Conservation (phyloP, 2,329 filamentous ascomycete species). For the Fusarium sp. region DNA sequence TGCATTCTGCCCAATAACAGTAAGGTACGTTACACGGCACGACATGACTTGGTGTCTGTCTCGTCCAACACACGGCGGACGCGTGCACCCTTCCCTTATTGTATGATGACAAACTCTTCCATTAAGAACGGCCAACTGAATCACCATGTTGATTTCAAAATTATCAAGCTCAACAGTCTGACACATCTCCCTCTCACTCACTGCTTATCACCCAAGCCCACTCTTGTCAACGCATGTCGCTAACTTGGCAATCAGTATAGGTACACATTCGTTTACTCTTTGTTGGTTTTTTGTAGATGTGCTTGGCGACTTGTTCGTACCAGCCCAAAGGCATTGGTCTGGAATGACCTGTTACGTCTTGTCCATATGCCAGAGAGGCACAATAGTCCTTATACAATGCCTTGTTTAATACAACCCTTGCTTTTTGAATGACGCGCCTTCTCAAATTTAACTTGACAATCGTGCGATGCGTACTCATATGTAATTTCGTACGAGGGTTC, state of each 20-base stretch:
- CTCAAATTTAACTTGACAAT: no score
- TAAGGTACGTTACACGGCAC: slow-evolving; percentile 36
- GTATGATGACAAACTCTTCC: slow-evolving; percentile 65
- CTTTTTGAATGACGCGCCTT: no score
- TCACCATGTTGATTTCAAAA: slow-evolving; percentile 64
- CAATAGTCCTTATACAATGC: no score
- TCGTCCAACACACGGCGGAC: slow-evolving; percentile 18
- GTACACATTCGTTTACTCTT: slow-evolving; percentile 12
- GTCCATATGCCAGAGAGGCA: no score
- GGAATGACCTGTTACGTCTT: no score
- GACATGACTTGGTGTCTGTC: slow-evolving; percentile 32
- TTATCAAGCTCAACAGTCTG: slow-evolving; percentile 74
- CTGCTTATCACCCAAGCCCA: not conserved
- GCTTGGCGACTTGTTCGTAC: no score
- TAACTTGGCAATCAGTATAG: slow-evolving; percentile 40
- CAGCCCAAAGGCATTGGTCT: no score
- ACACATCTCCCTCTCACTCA: slow-evolving; percentile 43
- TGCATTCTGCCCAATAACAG: slow-evolving; percentile 7
- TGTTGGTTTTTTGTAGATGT: slow-evolving; percentile 7
- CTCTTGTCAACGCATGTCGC: slow-evolving; percentile 21
- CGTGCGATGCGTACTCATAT: no score
- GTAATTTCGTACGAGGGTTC: no score
- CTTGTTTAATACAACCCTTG: no score
- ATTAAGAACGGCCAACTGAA: slow-evolving; percentile 76
- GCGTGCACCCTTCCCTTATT: slow-evolving; percentile 12